Evolutionary conservation across 192 early-diverging fungal species (phyloP), one percentile per base, ranked within the genome.

Genomic region (Podila horticola): DNA sequence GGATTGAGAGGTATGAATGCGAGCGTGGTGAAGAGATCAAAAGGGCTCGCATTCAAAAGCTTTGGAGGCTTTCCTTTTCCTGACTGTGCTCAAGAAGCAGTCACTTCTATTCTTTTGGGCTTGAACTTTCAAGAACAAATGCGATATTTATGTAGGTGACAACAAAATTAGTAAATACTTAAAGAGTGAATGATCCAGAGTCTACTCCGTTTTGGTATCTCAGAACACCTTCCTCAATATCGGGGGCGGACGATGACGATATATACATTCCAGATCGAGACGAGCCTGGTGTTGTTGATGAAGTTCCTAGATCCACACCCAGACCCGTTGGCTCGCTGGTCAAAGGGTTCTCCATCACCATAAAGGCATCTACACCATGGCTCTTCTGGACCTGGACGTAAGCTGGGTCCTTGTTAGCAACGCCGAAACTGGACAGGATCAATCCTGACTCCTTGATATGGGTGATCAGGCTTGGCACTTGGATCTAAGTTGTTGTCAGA

Each of bases 381-480:
- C 83, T 72, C 73, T 94, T 93, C 66, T 98, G 98, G 51, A 92
- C 74, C n/a, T 74, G 73, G 3, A 95, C 88, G 59, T 89, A 87
- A 24, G 76, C 74, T 29, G 86, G 81, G 55, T 90, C 84, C 33
- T 87, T 81, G 82, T 98, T 98, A 20, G 86, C 88, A n/a, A 74
- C 57, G 1, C 97, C 98, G 87, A 95, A 97, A 24, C 97, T 97
- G 5, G 93, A 92, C 58, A 99, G 84, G 30, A 99, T 90, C 33
- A 99, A 75, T 2, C 98, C 97, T 58, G 92, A 93, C 69, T 97
- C 92, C 69, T 99, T 99, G 66, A 98, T 93, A 52, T 92, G 96
- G 26, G 91, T 90, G 70, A 99, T 95, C 31, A 99, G 83, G 30
- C 91, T 87, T 17, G 98, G 97, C 38, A 97, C 95, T 83, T 95